Conservation (phyloP, 192 early-diverging fungal genomes). For the Coemansia sp. region DNA sequence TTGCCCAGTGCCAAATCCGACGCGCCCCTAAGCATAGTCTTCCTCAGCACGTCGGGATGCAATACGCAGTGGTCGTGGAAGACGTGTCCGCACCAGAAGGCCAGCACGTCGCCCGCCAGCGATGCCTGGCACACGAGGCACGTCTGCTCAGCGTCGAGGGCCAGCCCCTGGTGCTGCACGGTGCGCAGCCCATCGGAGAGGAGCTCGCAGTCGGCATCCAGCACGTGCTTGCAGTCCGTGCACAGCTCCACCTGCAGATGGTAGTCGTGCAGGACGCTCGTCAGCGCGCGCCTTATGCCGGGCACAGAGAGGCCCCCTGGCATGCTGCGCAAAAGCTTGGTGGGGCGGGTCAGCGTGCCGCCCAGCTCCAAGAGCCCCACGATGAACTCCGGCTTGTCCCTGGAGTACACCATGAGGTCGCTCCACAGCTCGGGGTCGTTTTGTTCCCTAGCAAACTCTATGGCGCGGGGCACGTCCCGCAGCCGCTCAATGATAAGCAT, state of each 20-base stretch:
- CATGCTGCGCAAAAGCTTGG: slow-evolving; percentile 76
- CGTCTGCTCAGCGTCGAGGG: slow-evolving; percentile 52
- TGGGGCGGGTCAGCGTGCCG: slow-evolving; percentile 82
- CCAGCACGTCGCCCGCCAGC: slow-evolving; percentile 52
- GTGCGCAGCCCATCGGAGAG: slow-evolving; percentile 70
- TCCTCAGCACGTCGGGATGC: slow-evolving; percentile 52
- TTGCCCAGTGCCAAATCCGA: neutral
- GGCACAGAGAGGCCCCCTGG: slow-evolving; percentile 79
- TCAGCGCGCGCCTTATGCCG: slow-evolving; percentile 75
- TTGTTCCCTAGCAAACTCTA: slow-evolving; percentile 98
- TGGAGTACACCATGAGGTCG: slow-evolving; percentile 89
- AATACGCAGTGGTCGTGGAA: slow-evolving; percentile 86
- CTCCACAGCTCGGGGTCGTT: slow-evolving; percentile 95
- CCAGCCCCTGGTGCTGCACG: slow-evolving; percentile 67
- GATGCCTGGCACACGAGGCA: slow-evolving; percentile 39
- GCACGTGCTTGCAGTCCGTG: slow-evolving; percentile 88
- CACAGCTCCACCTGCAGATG: slow-evolving; percentile 88
- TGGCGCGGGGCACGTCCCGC: slow-evolving; percentile 89
- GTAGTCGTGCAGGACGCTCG: slow-evolving; percentile 90
- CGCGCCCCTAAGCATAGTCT: slow-evolving; percentile 19
- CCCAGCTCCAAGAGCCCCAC: slow-evolving; percentile 88
- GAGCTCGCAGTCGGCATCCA: slow-evolving; percentile 82
- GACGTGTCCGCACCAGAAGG: slow-evolving; percentile 91
- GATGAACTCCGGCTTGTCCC: slow-evolving; percentile 98
- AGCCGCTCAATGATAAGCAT: slow-evolving; percentile 91